Evolutionary conservation across 2,329 filamentous ascomycete species (phyloP), one percentile per base, ranked within the genome.

Genomic region (Talaromyces sp.): DNA sequence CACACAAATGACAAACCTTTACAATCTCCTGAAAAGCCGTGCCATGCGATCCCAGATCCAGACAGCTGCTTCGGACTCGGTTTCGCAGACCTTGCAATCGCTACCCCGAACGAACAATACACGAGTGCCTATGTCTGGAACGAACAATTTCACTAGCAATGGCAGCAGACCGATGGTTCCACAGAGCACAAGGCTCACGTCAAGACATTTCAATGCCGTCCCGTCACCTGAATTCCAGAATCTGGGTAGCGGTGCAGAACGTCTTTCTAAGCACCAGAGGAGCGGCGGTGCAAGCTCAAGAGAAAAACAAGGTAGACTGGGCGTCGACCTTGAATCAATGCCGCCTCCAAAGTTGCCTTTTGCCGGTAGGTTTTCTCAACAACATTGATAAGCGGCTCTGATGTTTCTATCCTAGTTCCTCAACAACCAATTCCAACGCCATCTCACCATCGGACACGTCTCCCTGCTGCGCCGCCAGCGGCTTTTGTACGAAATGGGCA

Each of bases 1-100:
- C 3, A 75, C 86, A 5, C 87, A 91, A 62, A 83, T 86, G 2
- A 89, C 91, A 55, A 82, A 82, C 63, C 74, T 83, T 24, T 87
- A 86, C 66, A 80, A 83, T 52, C 68, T 79, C 13, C 72, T 86
- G 46, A 87, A 86, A 67, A 77, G 79, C 29, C 80, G 82, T 61
- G 78, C 83, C 11, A 80, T 84, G 74, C 75, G 77, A 32, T 79
- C 80, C 2, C 79, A 83, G 13, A 80, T 86, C 61, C 81, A 83
- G 58, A 75, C 75, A 19, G 83, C 84, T 7, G 84, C 83, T 21
- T 82, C 81, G 2, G 78, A 85, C 55, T 76, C 80, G 11, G 80
- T 79, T 2, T 77, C 80, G 3, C 73, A 81, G 32, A 73, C 79
- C 1, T 64, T 84, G 17, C 73, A 78, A 49, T 73, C 73, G 5